Percentiles rank a stretch among this genome's conserved stretches.
Evolutionary conservation across 306 rosid genomes (phyloP).

Genomic region (Fagus crenata): DNA sequence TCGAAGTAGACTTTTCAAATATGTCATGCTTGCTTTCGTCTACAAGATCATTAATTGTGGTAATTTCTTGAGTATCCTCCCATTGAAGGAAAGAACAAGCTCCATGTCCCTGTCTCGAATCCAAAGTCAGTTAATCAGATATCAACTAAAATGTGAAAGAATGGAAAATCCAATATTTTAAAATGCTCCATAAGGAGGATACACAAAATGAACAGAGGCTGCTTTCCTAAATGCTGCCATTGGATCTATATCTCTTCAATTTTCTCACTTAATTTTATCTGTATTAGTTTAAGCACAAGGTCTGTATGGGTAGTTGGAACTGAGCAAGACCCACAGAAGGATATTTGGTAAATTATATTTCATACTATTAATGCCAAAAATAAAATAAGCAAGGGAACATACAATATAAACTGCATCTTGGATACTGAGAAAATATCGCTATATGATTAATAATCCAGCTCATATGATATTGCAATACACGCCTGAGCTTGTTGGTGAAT

Average conservation of each 20-base stretch:
- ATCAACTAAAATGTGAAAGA: background rate
- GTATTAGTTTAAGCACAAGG: background rate
- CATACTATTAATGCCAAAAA: background rate
- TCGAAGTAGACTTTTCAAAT: background rate
- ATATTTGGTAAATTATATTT: background rate
- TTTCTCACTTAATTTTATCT: background rate
- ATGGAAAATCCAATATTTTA: background rate
- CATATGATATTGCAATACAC: background rate
- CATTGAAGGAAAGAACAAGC: slow-evolving; percentile 23
- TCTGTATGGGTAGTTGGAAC: background rate
- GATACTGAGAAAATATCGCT: background rate
- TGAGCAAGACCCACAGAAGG: background rate
- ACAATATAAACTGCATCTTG: too few species aligned
- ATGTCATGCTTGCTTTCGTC: background rate
- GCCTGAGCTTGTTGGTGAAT: background rate
- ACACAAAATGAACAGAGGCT: background rate
- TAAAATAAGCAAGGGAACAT: background rate
- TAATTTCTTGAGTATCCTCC: background rate
- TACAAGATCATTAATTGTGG: background rate
- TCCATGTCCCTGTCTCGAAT: slow-evolving; percentile 30
- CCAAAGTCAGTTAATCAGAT: background rate
- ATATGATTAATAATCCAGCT: background rate
- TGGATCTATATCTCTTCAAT: background rate
- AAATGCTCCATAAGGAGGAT: background rate
- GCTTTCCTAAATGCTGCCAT: background rate